These are phyloP conservation scores for Neonectria faginata DNA, from an alignment of 2,329 filamentous ascomycete genomes.

Conservation along the genomic window DNA sequence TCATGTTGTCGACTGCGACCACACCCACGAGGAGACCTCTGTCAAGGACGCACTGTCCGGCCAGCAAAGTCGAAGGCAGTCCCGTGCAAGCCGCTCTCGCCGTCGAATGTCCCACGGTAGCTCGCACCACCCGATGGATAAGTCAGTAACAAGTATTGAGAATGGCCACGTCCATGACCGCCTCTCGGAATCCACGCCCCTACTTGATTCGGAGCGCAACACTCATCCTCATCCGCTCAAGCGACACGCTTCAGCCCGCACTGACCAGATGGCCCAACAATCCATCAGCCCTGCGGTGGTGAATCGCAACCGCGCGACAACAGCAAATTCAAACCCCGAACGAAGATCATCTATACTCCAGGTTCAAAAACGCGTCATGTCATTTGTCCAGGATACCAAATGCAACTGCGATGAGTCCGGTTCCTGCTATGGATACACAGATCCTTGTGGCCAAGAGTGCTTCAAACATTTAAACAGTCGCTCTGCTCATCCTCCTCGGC, in stretches of 20 bases:
- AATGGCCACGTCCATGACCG: constrained; percentile 39
- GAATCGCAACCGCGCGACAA: constrained; percentile 43
- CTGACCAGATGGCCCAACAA: constrained; percentile 47
- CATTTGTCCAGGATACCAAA: constrained; percentile 75
- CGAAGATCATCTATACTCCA: constrained; percentile 66
- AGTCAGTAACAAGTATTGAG: constrained; percentile 31
- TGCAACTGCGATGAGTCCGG: constrained; percentile 70
- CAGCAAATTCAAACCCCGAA: constrained; percentile 46
- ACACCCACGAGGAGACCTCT: constrained; percentile 71
- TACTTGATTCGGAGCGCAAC: constrained; percentile 53
- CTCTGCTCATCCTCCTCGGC: constrained; percentile 49
- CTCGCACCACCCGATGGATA: constrained; percentile 34
- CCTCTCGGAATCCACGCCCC: constrained; percentile 61
- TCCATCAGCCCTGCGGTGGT: constrained; percentile 40
- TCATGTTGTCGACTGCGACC: constrained; percentile 84
- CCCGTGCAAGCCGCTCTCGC: constrained; percentile 49
- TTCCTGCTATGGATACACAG: constrained; percentile 72
- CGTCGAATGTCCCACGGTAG: constrained; percentile 45
- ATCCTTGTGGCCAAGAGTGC: constrained; percentile 74
- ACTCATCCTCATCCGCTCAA: constrained; percentile 43
- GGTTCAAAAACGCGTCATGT: constrained; percentile 68
- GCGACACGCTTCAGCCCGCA: constrained; percentile 46
- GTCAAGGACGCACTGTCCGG: constrained; percentile 44
- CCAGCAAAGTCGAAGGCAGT: constrained; percentile 44
- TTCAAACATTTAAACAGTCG: constrained; percentile 67